A percentile compares a stretch with the other conserved stretches of the same genome.
These are phyloP conservation scores for Allomyces macrogynus DNA, from an alignment of 192 early-diverging fungal species.

Conservation along the genomic window DNA sequence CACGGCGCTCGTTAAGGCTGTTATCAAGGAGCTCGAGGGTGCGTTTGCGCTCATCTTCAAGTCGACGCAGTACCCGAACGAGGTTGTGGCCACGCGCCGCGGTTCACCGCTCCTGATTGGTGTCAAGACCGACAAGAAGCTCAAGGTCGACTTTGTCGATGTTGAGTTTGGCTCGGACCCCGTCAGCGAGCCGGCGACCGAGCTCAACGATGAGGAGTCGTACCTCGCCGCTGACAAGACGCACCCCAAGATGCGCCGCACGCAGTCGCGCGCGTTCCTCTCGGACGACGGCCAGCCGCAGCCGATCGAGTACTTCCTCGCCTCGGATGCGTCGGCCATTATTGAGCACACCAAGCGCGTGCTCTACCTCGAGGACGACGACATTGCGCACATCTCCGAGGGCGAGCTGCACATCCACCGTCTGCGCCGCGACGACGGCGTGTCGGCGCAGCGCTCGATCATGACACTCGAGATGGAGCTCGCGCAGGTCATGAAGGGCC, in stretches of 20 bases:
- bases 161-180: slow-evolving; percentile 49
- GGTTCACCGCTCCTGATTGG: slow-evolving; percentile 94
- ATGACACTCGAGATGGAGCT: slow-evolving; percentile 95
- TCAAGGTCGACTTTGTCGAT: slow-evolving; percentile 97
- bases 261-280: slow-evolving; percentile 84
- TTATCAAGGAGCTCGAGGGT: slow-evolving; percentile 96
- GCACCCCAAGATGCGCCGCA: slow-evolving; percentile 47
- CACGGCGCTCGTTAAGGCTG: slow-evolving; percentile 80
- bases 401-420: slow-evolving; percentile 97
- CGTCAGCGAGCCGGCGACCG: slow-evolving; percentile 9
- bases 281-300: slow-evolving; percentile 82
- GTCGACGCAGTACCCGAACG: slow-evolving; percentile 79
- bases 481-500: slow-evolving; percentile 95
- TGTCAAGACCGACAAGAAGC: slow-evolving; percentile 91
- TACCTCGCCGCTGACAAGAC: slow-evolving; percentile 22
- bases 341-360: slow-evolving; percentile 98
- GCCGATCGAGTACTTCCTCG: slow-evolving; percentile 96
- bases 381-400: slow-evolving; percentile 85
- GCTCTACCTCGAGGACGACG: slow-evolving; percentile 92
- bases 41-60: slow-evolving; percentile 94
- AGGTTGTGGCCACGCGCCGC: slow-evolving; percentile 85
- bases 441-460: slow-evolving; percentile 81
- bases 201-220: slow-evolving; percentile 31
- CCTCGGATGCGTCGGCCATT: slow-evolving; percentile 90
- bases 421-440: slow-evolving; percentile 81